A percentile compares a stretch with the other conserved stretches of the same genome.
These are phyloP conservation scores for Sporothrix pallida DNA, from an alignment of 2,329 filamentous ascomycete genomes.

Conservation along the genomic window DNA sequence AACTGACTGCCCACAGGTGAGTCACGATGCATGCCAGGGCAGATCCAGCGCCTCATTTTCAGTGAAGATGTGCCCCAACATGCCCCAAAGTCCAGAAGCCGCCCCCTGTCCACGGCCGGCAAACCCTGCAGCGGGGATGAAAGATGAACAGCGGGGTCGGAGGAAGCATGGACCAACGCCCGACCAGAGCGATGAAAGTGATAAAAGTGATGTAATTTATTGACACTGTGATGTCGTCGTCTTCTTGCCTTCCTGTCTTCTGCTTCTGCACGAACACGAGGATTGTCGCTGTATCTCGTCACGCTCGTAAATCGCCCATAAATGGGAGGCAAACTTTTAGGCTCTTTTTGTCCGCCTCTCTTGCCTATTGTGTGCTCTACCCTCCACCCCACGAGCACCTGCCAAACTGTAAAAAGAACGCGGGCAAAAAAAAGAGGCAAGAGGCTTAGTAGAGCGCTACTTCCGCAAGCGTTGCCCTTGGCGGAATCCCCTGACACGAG, in stretches of 20 bases:
- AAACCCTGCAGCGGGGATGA: conserved; percentile 13
- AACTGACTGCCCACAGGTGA: conserved; percentile 27
- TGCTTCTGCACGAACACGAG: conserved; percentile 10
- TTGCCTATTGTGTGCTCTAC: background rate
- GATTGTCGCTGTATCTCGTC: background rate
- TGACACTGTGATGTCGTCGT: background rate
- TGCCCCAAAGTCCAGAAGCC: background rate
- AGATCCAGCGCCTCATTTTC: background rate
- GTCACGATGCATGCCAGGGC: conserved; percentile 17
- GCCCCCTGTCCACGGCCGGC: background rate
- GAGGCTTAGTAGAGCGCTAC: conserved; percentile 10
- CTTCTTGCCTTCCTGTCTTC: background rate
- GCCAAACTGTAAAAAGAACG: too few species aligned
- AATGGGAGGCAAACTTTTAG: conserved; percentile 6
- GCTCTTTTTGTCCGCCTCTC: background rate
- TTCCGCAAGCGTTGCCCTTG: conserved; percentile 20
- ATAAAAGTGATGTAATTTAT: conserved; percentile 24
- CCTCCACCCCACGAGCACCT: too few species aligned
- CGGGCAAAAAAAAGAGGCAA: background rate
- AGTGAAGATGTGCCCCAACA: background rate
- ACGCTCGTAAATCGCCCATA: background rate
- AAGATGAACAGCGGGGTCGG: conserved; percentile 21
- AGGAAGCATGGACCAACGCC: conserved; percentile 18
- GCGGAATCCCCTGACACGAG: conserved; percentile 19
- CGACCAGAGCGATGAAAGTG: background rate